Evolutionary conservation across 805 yeast genomes (phyloP).

Genomic region (Saccharomyces kudriavzevii): DNA sequence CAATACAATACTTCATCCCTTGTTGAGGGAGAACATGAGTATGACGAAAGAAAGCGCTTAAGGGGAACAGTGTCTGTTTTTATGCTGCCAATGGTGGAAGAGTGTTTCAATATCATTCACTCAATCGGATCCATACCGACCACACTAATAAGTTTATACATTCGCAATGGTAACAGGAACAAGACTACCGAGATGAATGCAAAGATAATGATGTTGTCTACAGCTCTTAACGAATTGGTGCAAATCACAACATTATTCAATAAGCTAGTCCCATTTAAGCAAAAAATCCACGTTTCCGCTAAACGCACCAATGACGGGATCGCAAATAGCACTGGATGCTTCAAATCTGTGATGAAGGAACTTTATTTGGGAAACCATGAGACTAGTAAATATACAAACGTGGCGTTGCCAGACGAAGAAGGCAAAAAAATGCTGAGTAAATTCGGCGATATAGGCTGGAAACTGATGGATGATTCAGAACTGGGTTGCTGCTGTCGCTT

Average conservation of each 20-base stretch:
- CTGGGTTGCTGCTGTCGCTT: constrained; percentile 19
- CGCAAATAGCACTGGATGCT: neutral
- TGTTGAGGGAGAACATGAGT: neutral
- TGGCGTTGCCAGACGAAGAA: neutral
- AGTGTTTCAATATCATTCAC: neutral
- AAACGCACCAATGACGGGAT: neutral
- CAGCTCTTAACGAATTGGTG: neutral
- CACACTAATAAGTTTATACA: neutral
- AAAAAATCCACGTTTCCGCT: neutral
- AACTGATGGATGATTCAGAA: constrained; percentile 25
- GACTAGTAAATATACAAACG: neutral
- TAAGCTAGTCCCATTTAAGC: neutral
- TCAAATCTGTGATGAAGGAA: neutral
- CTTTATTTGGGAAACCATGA: neutral
- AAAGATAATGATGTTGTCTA: neutral
- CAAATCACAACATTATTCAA: neutral
- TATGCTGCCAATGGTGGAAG: neutral
- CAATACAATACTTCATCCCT: neutral
- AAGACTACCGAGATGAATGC: neutral
- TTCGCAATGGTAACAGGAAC: neutral
- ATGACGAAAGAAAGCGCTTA: neutral
- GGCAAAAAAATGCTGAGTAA: constrained; percentile 1
- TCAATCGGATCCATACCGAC: neutral
- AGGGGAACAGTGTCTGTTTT: neutral
- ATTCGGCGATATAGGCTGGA: constrained; percentile 25